Conservation (phyloP, 768 basidiomycete species). For the Strobilomyces echinocephalus region DNA sequence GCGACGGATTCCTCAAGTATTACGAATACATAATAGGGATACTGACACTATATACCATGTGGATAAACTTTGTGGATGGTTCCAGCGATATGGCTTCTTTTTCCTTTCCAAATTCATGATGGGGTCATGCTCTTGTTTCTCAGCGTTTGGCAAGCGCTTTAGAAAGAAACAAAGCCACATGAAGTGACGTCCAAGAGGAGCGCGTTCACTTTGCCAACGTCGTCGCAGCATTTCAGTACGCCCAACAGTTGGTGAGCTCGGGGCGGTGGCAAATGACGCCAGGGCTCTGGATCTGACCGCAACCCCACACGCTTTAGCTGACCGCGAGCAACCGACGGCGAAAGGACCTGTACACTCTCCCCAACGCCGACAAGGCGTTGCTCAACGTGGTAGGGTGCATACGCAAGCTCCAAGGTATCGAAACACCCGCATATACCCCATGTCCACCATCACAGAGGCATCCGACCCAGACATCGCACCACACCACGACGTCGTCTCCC, state of each 20-base stretch:
- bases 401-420: no score
- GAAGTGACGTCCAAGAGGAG: constrained; percentile 50
- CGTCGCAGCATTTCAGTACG: constrained; percentile 71
- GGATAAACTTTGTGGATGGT: no score
- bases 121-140: no score
- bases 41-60: no score
- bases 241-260: constrained; percentile 51
- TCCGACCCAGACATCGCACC: constrained; percentile 59
- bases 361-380: constrained; percentile 63
- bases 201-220: constrained; percentile 72
- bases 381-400: constrained; percentile 69
- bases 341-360: constrained; percentile 72
- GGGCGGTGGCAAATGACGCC: no score
- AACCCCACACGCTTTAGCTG: constrained; percentile 40
- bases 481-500: constrained; percentile 71
- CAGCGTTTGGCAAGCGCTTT: constrained; percentile 26
- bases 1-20: no score
- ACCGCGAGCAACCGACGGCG: constrained; percentile 62
- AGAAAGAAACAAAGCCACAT: constrained; percentile 26
- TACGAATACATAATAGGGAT: no score
- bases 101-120: no score
- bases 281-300: background rate
- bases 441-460: constrained; percentile 42
- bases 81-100: no score
- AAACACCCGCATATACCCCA: constrained; percentile 54